Evolutionary conservation across 768 basidiomycete species (phyloP), one percentile per base, ranked within the genome.

Genomic region (Neoboletus brunneissimus): DNA sequence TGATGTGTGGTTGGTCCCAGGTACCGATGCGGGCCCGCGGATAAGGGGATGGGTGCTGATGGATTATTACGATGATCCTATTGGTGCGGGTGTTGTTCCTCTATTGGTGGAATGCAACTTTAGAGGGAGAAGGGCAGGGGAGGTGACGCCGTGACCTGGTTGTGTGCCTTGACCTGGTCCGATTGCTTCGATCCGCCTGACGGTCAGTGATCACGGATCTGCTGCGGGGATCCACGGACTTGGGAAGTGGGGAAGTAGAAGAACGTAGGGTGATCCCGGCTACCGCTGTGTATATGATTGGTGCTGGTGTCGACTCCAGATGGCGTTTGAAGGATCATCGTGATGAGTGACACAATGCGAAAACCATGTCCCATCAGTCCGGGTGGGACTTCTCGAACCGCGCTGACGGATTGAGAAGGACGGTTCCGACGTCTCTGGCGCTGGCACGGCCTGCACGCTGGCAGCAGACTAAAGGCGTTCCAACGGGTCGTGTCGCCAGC

Each of bases 21-120:
- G 5, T 13, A 8, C n/a, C 2, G 48, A 57, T 44, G 56, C 18
- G 15, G 59, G 56, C 50, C 76, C 79, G 16, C 73, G 80, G 63
- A 74, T 93, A 49, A 78, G 87, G 25, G 90, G 89, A 5, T 93
- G 91, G 90, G 78, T 76, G 4, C 67, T 93, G 32, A 74, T 91
- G 76, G 91, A 94, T 64, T 94, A 82, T 63, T 90, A 81, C 60
- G 74, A 76, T 6, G 79, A 87, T 52, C 88, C 89, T 3, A 51
- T 61, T 31, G 77, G 78, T 27, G 72, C 76, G 25, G 77, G 75
- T 3, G 60, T 93, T 34, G 77, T 87, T 3, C 82, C 86, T 0
- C 70, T 94, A 9, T 71, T 92, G 10, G 79, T 92, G 15, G 91
- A 93, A 62, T 90, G 86, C 65, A 93, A 93, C 66, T 92, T 82